A percentile compares a stretch with the other conserved stretches of the same genome.
Conservation (phyloP, 345 rosid species). For the Tarenaya hassleriana region DNA sequence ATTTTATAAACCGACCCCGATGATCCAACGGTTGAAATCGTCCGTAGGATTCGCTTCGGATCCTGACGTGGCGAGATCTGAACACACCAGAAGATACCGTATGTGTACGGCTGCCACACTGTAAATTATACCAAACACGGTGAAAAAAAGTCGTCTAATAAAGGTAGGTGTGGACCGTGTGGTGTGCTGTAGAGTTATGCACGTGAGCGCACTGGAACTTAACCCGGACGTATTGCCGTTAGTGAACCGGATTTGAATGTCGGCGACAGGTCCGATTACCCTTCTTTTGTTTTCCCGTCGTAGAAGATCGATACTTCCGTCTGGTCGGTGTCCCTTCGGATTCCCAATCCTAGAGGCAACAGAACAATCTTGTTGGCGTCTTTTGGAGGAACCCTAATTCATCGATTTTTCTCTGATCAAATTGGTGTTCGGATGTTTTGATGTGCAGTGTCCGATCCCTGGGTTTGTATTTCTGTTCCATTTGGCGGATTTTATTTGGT, state of each 20-base stretch:
- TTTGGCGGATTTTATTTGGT: no score
- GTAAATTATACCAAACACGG: no score
- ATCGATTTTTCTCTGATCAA: constrained; percentile 12
- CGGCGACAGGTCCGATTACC: constrained; percentile 64
- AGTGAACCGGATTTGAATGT: constrained; percentile 56
- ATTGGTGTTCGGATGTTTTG: constrained; percentile 6
- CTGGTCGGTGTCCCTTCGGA: constrained; percentile 26
- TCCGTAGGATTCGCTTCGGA: not conserved
- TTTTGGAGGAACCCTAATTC: constrained; percentile 36
- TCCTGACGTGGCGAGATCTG: constrained; percentile 11
- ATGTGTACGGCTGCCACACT: no score
- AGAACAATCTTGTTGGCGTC: constrained; percentile 25
- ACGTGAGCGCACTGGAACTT: constrained; percentile 34
- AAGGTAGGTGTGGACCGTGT: constrained; percentile 4
- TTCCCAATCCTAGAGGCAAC: not conserved
- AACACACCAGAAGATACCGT: not conserved
- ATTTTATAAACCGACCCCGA: constrained; percentile 5
- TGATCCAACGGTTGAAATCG: not conserved
- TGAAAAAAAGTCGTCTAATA: constrained; percentile 19
- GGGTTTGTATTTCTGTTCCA: constrained; percentile 18
- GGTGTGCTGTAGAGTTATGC: constrained; percentile 29
- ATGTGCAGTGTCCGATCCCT: constrained; percentile 14
- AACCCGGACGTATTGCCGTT: constrained; percentile 68
- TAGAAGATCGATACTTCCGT: constrained; percentile 15
- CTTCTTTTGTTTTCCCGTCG: constrained; percentile 26